These are phyloP conservation scores for Adansonia rubrostipa DNA, from an alignment of 441 rosid genomes.

Conservation along the genomic window DNA sequence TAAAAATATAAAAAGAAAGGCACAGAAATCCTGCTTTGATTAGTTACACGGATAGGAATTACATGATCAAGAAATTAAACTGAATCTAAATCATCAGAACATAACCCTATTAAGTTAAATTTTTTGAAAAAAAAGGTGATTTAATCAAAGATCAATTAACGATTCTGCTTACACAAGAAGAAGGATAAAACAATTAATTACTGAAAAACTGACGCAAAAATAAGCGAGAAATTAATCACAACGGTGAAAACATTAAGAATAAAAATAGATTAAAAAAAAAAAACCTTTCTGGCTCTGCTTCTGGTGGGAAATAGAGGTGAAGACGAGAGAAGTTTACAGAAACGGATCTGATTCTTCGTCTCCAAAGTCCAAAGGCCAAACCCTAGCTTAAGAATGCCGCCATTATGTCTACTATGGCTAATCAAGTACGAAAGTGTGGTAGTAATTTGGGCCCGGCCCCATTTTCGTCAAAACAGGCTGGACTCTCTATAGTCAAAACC, in stretches of 20 bases:
- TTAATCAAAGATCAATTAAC: background rate
- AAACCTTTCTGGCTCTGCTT: background rate
- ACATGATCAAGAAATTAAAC: background rate
- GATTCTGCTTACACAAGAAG: too few relatives aligned
- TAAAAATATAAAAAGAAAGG: background rate
- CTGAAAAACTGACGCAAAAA: background rate
- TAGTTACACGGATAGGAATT: background rate
- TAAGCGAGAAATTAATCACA: too few relatives aligned
- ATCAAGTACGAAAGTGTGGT: too few relatives aligned
- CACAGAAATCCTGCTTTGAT: background rate
- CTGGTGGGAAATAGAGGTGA: background rate
- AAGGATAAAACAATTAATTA: background rate
- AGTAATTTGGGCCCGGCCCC: too few relatives aligned
- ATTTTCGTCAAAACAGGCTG: too few relatives aligned
- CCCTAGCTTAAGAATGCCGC: constrained; percentile 6
- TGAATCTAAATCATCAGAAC: background rate
- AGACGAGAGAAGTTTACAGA: background rate
- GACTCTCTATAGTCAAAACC: too few relatives aligned
- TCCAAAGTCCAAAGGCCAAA: background rate
- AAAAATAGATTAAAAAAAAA: background rate
- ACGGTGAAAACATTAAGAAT: too few relatives aligned
- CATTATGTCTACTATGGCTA: background rate
- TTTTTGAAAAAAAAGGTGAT: background rate
- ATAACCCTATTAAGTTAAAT: background rate
- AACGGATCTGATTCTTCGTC: background rate